phyloP scores from a whole-genome alignment of 2,329 filamentous ascomycete species.

The Neodidymelliopsis sp. region DNA sequence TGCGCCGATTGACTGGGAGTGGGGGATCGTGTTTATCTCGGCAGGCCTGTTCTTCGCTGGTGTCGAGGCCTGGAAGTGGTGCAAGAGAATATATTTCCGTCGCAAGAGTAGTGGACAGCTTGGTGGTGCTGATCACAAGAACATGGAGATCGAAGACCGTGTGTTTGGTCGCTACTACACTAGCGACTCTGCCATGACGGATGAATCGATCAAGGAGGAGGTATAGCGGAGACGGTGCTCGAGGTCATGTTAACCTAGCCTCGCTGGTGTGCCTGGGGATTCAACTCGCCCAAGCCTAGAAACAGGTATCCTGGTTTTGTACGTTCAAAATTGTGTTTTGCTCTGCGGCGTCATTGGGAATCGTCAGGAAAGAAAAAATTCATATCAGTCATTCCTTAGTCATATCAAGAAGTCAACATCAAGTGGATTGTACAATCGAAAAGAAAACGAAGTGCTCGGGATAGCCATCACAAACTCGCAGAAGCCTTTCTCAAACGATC shows the following conservation, averaged over 20 bases:
- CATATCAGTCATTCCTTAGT: too few relatives aligned
- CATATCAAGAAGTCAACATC: too few relatives aligned
- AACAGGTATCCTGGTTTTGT: too few relatives aligned
- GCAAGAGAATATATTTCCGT: constrained; percentile 61
- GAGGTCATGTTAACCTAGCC: neutral
- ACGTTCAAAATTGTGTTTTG: too few relatives aligned
- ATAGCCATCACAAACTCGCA: too few relatives aligned
- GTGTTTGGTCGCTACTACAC: constrained; percentile 17
- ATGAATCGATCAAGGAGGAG: constrained; percentile 8
- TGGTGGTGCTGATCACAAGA: neutral
- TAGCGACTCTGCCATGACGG: neutral
- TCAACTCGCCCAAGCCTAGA: constrained; percentile 7
- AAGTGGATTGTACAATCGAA: too few relatives aligned
- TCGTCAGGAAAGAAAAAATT: too few relatives aligned
- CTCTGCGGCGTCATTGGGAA: too few relatives aligned
- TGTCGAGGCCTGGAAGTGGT: constrained; percentile 72
- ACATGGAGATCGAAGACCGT: constrained; percentile 14
- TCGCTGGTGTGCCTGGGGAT: neutral
- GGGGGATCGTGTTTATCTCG: constrained; percentile 70
- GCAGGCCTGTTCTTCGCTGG: constrained; percentile 69
- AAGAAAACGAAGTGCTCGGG: too few relatives aligned
- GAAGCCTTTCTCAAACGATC: too few relatives aligned
- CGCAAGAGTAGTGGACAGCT: constrained; percentile 17
- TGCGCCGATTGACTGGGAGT: constrained; percentile 71
- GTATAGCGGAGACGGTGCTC: neutral